Base-by-base conservation (phyloP, 1,284 basidiomycete genomes). In the Ustilago cynodontis region DNA sequence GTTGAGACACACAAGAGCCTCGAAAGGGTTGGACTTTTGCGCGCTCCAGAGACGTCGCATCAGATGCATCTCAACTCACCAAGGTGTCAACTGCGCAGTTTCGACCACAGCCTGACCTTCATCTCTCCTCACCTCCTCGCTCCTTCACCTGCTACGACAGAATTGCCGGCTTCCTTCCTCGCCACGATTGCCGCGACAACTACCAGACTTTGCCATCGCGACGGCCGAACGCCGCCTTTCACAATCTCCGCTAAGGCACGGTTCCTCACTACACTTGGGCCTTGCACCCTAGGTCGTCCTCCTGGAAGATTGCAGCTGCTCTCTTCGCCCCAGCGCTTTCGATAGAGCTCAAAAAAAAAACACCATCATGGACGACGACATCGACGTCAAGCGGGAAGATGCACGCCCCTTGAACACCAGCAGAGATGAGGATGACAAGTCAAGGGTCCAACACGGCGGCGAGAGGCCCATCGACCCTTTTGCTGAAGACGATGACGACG, bases 401-500 rank as follows among this genome's bases (percentile, higher is more conserved):
- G 4, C 53, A 33, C 61, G 28, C 1, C 43, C 24, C n/a, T 35
- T 31, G n/a, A 28, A 29, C 31, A 45, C 24, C n/a, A 26, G 24
- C 29, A 18, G 55, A n/a, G 50, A 58, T 13, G 52, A 47, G 2
- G 39, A 59, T 41, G 55, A 50, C 37, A 61, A 54, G 11, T 28
- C 70, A 33, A 55, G 64, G 35, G 26, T 56, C 4, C 70, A 72
- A 24, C 64, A 72, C 31, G 70, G 59, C 55, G 64, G 67, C 35
- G 66, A 69, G 49, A 59, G 60, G 50, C 70, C 59, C 11, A 33
- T 75, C 49, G 73, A 76, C 37, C 68, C 68, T 14, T 76, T 76
- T 24, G 77, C 79, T 20, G 77, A 74, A 35, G 68, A 76, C 14
- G 79, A 73, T 8, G 81, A 76, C 13, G 80, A 71, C 11, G 65